These are phyloP conservation scores for Fusarium pininemorale DNA, from an alignment of 2,329 filamentous ascomycete genomes.

Conservation along the genomic window DNA sequence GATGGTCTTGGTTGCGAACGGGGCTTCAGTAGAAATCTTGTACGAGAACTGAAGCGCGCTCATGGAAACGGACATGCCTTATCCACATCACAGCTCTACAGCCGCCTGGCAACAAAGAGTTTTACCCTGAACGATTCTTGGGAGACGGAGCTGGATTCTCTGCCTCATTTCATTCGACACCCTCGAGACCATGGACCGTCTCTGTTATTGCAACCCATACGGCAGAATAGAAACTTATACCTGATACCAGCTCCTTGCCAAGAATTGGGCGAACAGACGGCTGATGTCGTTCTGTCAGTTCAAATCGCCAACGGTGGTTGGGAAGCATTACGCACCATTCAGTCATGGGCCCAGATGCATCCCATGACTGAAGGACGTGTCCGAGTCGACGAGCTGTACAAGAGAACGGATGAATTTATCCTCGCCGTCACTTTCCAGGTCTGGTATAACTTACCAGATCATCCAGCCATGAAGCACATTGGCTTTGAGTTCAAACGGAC, in stretches of 20 bases:
- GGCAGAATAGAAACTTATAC: neutral
- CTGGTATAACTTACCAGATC: neutral
- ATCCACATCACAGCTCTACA: neutral
- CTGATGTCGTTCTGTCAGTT: neutral
- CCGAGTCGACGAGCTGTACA: neutral
- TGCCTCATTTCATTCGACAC: neutral
- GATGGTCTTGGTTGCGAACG: neutral
- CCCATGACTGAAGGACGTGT: neutral
- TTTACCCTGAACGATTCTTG: neutral
- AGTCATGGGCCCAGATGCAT: neutral
- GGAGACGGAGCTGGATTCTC: neutral
- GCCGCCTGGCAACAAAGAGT: neutral
- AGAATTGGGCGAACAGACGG: neutral
- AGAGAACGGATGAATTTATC: neutral
- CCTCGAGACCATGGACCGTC: neutral
- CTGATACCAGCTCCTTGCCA: neutral
- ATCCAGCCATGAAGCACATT: neutral
- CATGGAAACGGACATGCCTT: neutral
- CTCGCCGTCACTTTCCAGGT: neutral
- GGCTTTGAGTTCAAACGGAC: neutral
- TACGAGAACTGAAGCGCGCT: neutral
- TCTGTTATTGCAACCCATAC: neutral
- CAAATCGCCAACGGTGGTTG: neutral
- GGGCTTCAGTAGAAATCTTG: neutral
- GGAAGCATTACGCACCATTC: neutral